Evolutionary conservation across 768 basidiomycete genomes (phyloP).

Genomic region (Phallus indusiatus): DNA sequence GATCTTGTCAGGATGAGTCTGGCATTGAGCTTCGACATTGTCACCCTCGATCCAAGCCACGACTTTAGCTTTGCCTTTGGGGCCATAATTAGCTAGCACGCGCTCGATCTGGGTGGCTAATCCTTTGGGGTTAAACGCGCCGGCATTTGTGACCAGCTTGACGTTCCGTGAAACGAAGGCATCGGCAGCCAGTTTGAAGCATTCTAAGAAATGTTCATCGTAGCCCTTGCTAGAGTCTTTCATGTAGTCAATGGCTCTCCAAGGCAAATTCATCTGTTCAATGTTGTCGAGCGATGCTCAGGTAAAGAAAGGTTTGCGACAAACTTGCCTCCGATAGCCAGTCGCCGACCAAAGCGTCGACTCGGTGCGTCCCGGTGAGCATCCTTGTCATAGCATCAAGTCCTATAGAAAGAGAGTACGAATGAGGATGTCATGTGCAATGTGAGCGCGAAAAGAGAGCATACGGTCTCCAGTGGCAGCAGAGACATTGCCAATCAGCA

Average conservation of each 20-base stretch:
- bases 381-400: not conserved
- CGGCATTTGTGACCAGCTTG: conserved; percentile 3
- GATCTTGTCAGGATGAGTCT: not conserved
- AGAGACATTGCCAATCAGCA: conserved; percentile 5
- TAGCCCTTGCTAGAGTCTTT: conserved; percentile 1
- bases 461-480: conserved; percentile 5
- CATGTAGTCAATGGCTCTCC: not conserved
- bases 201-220: not conserved
- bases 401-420: not conserved
- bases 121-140: conserved; percentile 1
- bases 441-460: not conserved
- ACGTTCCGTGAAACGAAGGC: not conserved
- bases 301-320: not conserved
- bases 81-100: not conserved
- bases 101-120: not conserved
- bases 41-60: conserved; percentile 7
- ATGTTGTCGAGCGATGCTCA: not conserved
- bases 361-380: not conserved
- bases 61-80: not conserved
- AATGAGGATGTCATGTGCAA: not conserved
- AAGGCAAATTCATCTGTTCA: conserved; percentile 1
- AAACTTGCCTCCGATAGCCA: not conserved
- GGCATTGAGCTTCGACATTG: not conserved
- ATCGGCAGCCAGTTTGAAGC: not conserved
- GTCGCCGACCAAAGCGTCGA: conserved; percentile 6